A percentile compares a stretch with the other conserved stretches of the same genome.
Evolutionary conservation across 2,329 filamentous ascomycete genomes (phyloP).

Genomic region (Myriosclerotinia curreyana): DNA sequence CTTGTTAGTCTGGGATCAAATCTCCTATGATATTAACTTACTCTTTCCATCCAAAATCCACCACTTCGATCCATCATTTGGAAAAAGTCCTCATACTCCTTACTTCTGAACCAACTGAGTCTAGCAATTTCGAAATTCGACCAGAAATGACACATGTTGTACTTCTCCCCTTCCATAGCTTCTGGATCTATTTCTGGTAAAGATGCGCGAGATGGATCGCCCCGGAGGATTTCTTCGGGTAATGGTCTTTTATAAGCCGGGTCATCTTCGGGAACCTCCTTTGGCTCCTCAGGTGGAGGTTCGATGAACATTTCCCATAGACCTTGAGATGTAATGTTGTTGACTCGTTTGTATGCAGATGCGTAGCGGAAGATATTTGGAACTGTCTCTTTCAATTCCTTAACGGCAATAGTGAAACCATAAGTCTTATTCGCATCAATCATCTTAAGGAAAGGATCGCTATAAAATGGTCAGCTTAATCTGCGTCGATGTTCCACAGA

Average conservation of each 20-base stretch:
- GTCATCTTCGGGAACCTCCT: constrained; percentile 58
- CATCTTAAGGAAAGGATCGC: constrained; percentile 96
- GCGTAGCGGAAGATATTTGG: constrained; percentile 98
- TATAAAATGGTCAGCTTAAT: constrained; percentile 39
- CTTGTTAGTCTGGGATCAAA: constrained; percentile 28
- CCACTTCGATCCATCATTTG: constrained; percentile 98
- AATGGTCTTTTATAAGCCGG: constrained; percentile 54
- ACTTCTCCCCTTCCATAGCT: constrained; percentile 93
- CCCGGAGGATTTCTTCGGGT: constrained; percentile 77
- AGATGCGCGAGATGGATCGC: constrained; percentile 66
- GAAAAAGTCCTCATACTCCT: constrained; percentile 97
- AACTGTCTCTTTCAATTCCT: constrained; percentile 95
- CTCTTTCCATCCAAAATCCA: constrained; percentile 98
- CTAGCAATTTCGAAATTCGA: constrained; percentile 98
- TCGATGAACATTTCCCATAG: constrained; percentile 99
- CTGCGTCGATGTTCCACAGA: too few species aligned
- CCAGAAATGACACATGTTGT: constrained; percentile 99
- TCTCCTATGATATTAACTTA: constrained; percentile 46
- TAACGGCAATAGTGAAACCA: constrained; percentile 97
- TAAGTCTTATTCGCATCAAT: constrained; percentile 94
- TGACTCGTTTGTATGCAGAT: constrained; percentile 91
- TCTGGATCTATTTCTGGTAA: constrained; percentile 84
- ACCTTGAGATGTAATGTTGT: constrained; percentile 86
- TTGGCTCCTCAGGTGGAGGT: constrained; percentile 59
- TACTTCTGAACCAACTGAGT: constrained; percentile 93